These are phyloP conservation scores for Phytomonas francai DNA, from an alignment of 208 protist species.

Conservation along the genomic window DNA sequence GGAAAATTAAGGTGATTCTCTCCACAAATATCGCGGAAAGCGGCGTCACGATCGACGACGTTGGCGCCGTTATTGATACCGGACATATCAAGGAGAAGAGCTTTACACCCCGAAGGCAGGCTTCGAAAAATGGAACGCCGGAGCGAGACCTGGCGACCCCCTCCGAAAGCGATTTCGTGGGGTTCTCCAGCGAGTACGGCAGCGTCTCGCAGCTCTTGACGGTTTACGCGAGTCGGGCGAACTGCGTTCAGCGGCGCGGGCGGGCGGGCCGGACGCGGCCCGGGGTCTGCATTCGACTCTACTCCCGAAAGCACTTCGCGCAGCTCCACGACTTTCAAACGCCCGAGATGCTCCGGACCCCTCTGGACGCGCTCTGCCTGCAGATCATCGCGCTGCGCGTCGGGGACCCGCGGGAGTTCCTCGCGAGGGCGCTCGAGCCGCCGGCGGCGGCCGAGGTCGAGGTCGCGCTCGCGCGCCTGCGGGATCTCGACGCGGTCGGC, in stretches of 20 bases:
- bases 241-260: slow-evolving; percentile 91
- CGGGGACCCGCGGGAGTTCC: slow-evolving; percentile 51
- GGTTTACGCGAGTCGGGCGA: slow-evolving; percentile 79
- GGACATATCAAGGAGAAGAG: slow-evolving; percentile 90
- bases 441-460: slow-evolving; percentile 45
- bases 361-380: slow-evolving; percentile 91
- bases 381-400: slow-evolving; percentile 57
- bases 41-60: slow-evolving; percentile 99
- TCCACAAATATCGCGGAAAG: slow-evolving; percentile 99
- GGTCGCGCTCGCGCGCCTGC: slow-evolving; percentile 54
- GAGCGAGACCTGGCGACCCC: not conserved
- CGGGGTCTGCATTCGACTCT: slow-evolving; percentile 93
- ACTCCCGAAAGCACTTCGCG: slow-evolving; percentile 76
- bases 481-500: slow-evolving; percentile 59
- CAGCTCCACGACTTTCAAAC: slow-evolving; percentile 80
- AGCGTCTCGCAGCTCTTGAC: slow-evolving; percentile 42
- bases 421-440: slow-evolving; percentile 74
- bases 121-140: not conserved
- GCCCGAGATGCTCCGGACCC: slow-evolving; percentile 92
- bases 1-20: slow-evolving; percentile 94
- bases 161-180: not conserved
- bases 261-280: slow-evolving; percentile 90
- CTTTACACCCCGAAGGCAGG: not conserved
- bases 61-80: slow-evolving; percentile 96
- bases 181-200: too few species aligned